Evolutionary conservation across 1,284 basidiomycete species (phyloP), one percentile per base, ranked within the genome.

Genomic region (Trichosporon sp.): DNA sequence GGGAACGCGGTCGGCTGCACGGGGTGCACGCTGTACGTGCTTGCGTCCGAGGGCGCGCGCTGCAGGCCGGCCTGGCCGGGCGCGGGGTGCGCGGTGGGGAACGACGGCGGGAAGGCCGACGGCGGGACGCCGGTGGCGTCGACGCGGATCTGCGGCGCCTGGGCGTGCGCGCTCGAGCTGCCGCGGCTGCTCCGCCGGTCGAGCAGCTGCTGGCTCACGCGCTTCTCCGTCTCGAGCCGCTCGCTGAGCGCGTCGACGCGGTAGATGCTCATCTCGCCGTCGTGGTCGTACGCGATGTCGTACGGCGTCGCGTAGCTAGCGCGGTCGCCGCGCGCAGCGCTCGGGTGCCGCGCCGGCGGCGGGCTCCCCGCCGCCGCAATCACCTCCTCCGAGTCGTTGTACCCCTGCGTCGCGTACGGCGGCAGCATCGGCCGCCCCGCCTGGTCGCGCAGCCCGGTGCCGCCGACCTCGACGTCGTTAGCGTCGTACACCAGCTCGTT

Each of bases 251-350:
- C 65, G 60, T 75, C 74, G 60, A 73, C 72, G 65, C 73, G 67
- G 68, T 78, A 78, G 15, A 75, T 66, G 58, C 74, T 75, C 74
- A 76, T 78, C 65, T 72, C 70, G 65, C 75, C 71, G 23, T 66
- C 62, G 15, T 62, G 64, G 63, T 74, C 68, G 69, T 70, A 78
- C 71, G 67, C 62, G 21, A 76, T 76, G 62, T 77, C 76, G 67
- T 75, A 78, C 2, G 76, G 75, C 27, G 74, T 78, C 47, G 71
- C 71, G 68, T 76, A 78, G 65, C 70, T 72, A 15, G 67, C 65
- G 65, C 70, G 60, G 38, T 63, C 29, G 32, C 51, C 44, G 47
- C 42, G 21, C 27, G 35, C 8, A 34, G 34, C 21, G 34, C 5
- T 15, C 58, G 13, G 35, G 12, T 13, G 11, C 7, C 18, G 38